Evolutionary conservation across 192 early-diverging fungal species (phyloP).

Genomic region (Coemansia sp.): DNA sequence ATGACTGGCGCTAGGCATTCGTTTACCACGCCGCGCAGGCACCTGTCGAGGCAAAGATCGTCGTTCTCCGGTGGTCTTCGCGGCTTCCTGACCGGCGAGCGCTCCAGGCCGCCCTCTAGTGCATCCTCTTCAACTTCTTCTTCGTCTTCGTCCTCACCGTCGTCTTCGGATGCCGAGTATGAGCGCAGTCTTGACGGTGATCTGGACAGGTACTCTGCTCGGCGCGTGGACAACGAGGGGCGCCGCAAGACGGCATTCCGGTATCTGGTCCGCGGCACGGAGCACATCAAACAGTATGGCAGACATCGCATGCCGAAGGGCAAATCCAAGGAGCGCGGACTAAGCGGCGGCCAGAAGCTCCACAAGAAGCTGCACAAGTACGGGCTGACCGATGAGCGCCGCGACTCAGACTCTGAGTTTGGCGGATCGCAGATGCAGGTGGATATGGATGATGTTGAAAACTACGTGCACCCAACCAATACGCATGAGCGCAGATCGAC

Average conservation of each 20-base stretch:
- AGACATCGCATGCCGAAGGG: conserved; percentile 1
- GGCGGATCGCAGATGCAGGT: conserved; percentile 20
- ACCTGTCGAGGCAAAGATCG: conserved; percentile 15
- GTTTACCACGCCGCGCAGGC: conserved; percentile 19
- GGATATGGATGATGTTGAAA: conserved; percentile 48
- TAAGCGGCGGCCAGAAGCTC: conserved; percentile 4
- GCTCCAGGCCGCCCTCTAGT: not conserved
- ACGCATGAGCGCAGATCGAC: not conserved
- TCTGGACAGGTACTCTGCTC: conserved; percentile 6
- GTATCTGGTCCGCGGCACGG: conserved; percentile 48
- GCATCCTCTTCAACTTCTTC: conserved; percentile 5
- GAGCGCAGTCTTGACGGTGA: conserved; percentile 6
- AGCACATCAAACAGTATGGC: conserved; percentile 45
- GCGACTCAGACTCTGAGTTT: conserved; percentile 49
- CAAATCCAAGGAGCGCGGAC: not conserved
- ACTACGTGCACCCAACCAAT: conserved; percentile 44
- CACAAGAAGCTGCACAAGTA: conserved; percentile 30
- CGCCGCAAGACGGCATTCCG: conserved; percentile 32
- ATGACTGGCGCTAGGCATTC: conserved; percentile 23
- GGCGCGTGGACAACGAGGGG: conserved; percentile 23
- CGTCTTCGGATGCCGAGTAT: conserved; percentile 18
- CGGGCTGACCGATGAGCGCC: conserved; percentile 4
- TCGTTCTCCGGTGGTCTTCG: conserved; percentile 35
- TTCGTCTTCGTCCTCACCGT: conserved; percentile 11
- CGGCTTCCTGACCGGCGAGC: conserved; percentile 15